Evolutionary conservation across 345 rosid genomes (phyloP).

Genomic region (Noccaea bulbosa): DNA sequence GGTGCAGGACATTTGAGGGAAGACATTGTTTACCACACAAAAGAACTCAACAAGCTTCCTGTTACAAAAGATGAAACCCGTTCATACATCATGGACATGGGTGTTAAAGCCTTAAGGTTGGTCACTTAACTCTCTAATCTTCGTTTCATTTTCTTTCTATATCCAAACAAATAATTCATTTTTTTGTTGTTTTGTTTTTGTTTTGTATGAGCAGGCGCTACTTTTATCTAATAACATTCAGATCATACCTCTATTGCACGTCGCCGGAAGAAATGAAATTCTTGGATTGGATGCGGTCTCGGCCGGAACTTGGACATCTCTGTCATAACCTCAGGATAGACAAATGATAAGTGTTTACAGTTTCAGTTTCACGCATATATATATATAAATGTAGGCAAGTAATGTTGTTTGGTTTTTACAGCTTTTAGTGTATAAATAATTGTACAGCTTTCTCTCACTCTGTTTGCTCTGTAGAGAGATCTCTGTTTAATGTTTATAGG

Average conservation of each 20-base stretch:
- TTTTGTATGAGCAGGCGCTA: slow-evolving; percentile 69
- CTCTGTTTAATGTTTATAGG: slow-evolving; percentile 27
- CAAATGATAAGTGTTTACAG: slow-evolving; percentile 43
- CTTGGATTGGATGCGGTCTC: slow-evolving; percentile 75
- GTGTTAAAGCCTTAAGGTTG: slow-evolving; percentile 87
- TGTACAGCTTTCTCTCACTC: slow-evolving; percentile 39
- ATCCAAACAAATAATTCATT: not conserved
- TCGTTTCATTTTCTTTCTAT: not conserved
- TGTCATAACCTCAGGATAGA: slow-evolving; percentile 85
- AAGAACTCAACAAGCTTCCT: slow-evolving; percentile 60
- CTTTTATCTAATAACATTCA: slow-evolving; percentile 82
- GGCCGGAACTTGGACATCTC: slow-evolving; percentile 95
- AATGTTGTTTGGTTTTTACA: slow-evolving; percentile 31
- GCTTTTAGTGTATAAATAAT: slow-evolving; percentile 34
- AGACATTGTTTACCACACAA: slow-evolving; percentile 70
- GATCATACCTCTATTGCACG: slow-evolving; percentile 80
- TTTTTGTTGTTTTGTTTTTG: too few species aligned
- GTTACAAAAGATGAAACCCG: slow-evolving; percentile 64
- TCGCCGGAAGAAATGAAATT: slow-evolving; percentile 62
- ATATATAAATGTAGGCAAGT: slow-evolving; percentile 34
- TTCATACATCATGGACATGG: slow-evolving; percentile 73
- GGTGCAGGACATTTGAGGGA: slow-evolving; percentile 92
- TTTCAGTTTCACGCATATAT: slow-evolving; percentile 11
- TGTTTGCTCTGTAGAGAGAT: slow-evolving; percentile 37
- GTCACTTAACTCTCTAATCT: slow-evolving; percentile 33